Conservation (phyloP, 2,329 filamentous ascomycete species). For the Metarhizium sp. region DNA sequence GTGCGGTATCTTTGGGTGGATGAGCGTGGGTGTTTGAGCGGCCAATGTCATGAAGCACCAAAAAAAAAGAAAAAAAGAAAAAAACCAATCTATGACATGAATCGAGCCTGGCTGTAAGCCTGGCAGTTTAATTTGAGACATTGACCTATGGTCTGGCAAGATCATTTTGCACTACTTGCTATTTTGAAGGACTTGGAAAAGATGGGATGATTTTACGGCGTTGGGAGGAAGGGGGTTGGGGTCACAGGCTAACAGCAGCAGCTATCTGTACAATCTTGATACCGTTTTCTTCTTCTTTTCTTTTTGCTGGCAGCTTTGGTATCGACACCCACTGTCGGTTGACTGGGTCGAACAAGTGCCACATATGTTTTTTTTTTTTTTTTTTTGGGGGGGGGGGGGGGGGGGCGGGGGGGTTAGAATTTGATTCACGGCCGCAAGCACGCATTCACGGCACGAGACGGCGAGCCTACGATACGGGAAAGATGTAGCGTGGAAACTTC, state of each 20-base stretch:
- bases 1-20: conserved; percentile 36
- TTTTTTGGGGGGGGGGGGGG: no score
- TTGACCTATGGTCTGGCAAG: background rate
- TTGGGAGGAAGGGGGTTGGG: background rate
- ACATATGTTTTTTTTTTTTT: no score
- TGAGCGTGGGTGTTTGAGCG: conserved; percentile 21
- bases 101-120: background rate
- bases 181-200: conserved; percentile 7
- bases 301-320: background rate
- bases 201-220: background rate
- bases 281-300: background rate
- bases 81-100: background rate
- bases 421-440: background rate
- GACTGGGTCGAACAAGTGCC: no score
- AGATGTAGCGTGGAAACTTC: background rate
- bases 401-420: no score
- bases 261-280: conserved; percentile 15
- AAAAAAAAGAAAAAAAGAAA: no score
- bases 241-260: background rate
- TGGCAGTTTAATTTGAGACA: background rate
- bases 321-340: no score
- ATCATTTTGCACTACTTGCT: background rate
- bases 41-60: background rate
- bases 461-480: no score
- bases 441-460: no score